Evolutionary conservation across 2,329 filamentous ascomycete species (phyloP).

Genomic region (Aspergillus vadensis): DNA sequence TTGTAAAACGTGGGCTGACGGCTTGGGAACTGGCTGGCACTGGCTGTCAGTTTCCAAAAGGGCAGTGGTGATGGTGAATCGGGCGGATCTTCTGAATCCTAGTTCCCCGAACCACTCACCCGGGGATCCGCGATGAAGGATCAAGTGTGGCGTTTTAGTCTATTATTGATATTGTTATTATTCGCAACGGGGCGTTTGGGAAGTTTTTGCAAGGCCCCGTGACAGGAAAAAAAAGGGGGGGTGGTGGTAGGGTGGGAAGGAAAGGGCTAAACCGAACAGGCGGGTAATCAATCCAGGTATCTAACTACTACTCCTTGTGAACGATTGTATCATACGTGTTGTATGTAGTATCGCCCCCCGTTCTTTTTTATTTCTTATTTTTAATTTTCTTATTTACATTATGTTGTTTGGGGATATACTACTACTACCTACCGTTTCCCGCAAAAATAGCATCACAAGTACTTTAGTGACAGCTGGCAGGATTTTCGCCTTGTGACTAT

Average conservation of each 20-base stretch:
- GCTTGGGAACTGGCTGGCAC: neutral
- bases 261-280: constrained; percentile 4
- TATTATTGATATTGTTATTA: constrained; percentile 3
- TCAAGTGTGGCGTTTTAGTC: constrained; percentile 20
- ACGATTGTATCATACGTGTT: neutral
- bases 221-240: constrained; percentile 10
- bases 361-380: no score
- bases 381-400: no score
- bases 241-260: neutral
- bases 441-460: constrained; percentile 2
- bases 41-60: neutral
- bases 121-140: constrained; percentile 17
- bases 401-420: neutral
- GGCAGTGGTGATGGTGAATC: constrained; percentile 17
- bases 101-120: constrained; percentile 22
- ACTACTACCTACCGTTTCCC: neutral
- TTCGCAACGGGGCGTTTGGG: constrained; percentile 1
- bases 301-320: neutral
- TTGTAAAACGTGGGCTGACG: constrained; percentile 29
- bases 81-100: constrained; percentile 20
- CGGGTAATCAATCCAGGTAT: constrained; percentile 6
- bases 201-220: constrained; percentile 12
- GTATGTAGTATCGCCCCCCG: neutral
- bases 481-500: constrained; percentile 22
- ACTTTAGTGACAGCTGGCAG: constrained; percentile 25